Percentiles rank a stretch among this genome's conserved stretches.
Conservation (phyloP, 495 filamentous ascomycete genomes). For the Lophiotrema nucula region DNA sequence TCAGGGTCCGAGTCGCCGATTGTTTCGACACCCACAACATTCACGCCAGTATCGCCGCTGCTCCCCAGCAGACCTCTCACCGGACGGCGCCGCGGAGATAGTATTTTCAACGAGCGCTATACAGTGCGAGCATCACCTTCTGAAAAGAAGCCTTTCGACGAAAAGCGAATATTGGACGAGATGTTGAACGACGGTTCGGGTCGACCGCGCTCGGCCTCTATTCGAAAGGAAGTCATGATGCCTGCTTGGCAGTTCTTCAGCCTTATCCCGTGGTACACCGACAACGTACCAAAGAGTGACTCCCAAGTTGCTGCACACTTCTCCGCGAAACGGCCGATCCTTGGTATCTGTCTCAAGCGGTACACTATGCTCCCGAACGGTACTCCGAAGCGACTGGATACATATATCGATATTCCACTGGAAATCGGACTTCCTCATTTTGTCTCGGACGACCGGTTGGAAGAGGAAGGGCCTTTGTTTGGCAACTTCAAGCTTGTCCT, state of each 20-base stretch:
- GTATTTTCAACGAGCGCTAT: constrained; percentile 63
- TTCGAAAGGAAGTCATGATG: constrained; percentile 85
- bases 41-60: constrained; percentile 29
- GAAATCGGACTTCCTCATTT: constrained; percentile 88
- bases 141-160: constrained; percentile 35
- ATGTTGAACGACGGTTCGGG: constrained; percentile 23
- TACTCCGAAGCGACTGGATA: constrained; percentile 65
- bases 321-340: constrained; percentile 69
- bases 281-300: constrained; percentile 68
- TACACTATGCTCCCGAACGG: constrained; percentile 76
- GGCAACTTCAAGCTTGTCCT: constrained; percentile 86
- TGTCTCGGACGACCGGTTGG: constrained; percentile 72
- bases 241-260: constrained; percentile 98
- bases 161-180: constrained; percentile 38
- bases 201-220: constrained; percentile 46
- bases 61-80: constrained; percentile 27
- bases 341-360: constrained; percentile 89
- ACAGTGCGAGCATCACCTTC: constrained; percentile 40
- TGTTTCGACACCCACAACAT: constrained; percentile 43
- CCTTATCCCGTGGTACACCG: constrained; percentile 71
- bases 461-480: constrained; percentile 62
- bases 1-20: constrained; percentile 42
- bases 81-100: constrained; percentile 50
- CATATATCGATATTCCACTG: constrained; percentile 86
- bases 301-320: constrained; percentile 72